Evolutionary conservation across 805 yeast genomes (phyloP).

Genomic region (Schwanniomyces polymorphus): DNA sequence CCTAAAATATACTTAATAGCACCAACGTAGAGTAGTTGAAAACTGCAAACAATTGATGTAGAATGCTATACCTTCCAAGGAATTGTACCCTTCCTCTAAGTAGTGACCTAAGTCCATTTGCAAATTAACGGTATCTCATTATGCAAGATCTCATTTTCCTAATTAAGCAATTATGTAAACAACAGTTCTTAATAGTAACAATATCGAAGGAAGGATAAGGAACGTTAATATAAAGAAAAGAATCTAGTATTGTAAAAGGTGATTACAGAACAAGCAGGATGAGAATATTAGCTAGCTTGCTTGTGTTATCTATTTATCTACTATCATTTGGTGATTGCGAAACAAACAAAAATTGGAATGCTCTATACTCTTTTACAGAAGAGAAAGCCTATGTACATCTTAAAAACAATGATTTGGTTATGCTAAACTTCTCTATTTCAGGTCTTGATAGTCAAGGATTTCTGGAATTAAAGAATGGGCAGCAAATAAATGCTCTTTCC

Average conservation of each 20-base stretch:
- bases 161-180: neutral
- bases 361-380: slow-evolving; percentile 33
- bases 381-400: slow-evolving; percentile 37
- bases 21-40: too few relatives aligned
- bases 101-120: neutral
- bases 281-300: neutral
- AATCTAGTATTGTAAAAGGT: neutral
- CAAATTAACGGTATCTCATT: neutral
- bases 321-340: slow-evolving; percentile 1
- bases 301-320: neutral
- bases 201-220: neutral
- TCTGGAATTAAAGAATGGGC: slow-evolving; percentile 18
- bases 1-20: too few relatives aligned
- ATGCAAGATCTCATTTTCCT: neutral
- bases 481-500: slow-evolving; percentile 17
- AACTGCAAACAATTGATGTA: too few relatives aligned
- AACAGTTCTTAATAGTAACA: neutral
- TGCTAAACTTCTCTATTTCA: slow-evolving; percentile 33
- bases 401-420: slow-evolving; percentile 34
- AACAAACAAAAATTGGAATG: slow-evolving; percentile 21
- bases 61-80: neutral
- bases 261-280: neutral
- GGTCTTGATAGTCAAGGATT: slow-evolving; percentile 19
- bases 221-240: neutral
- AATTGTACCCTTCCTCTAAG: neutral